A percentile compares a stretch with the other conserved stretches of the same genome.
These are phyloP conservation scores for Paramecium caudatum DNA, from an alignment of 73 alveolate species.

Conservation along the genomic window DNA sequence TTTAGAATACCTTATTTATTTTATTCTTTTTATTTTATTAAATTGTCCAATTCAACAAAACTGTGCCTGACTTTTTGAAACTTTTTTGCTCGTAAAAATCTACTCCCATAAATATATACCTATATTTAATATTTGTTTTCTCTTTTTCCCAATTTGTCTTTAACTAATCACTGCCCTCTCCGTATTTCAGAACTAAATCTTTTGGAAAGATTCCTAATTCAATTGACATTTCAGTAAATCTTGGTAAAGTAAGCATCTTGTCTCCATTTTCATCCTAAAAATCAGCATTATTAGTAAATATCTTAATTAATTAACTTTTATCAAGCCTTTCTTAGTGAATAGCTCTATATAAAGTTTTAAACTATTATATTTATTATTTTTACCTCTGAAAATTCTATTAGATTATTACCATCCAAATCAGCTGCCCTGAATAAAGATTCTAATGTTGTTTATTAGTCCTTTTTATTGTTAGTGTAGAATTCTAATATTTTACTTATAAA, in stretches of 20 bases:
- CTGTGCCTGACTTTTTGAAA: slow-evolving; percentile 36
- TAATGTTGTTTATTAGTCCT: slow-evolving; percentile 2
- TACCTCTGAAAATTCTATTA: slow-evolving; percentile 65
- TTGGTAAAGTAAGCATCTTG: slow-evolving; percentile 26
- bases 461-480: slow-evolving; percentile 23
- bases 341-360: slow-evolving; percentile 59
- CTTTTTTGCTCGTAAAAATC: slow-evolving; percentile 40
- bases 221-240: slow-evolving; percentile 55
- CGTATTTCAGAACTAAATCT: slow-evolving; percentile 38
- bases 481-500: slow-evolving; percentile 27
- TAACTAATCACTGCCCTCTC: background rate
- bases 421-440: slow-evolving; percentile 50
- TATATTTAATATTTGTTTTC: slow-evolving; percentile 19
- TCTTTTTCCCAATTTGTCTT: slow-evolving; percentile 22
- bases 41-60: background rate
- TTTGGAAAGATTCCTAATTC: slow-evolving; percentile 49
- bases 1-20: background rate
- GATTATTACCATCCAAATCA: slow-evolving; percentile 65
- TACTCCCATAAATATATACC: background rate
- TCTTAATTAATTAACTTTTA: background rate
- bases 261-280: slow-evolving; percentile 66
- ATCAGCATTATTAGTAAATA: slow-evolving; percentile 52
- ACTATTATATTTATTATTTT: background rate
- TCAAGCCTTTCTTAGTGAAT: background rate
- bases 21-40: background rate